These are phyloP conservation scores for Allium cepa DNA, from an alignment of 106 monocot genomes.

Conservation along the genomic window DNA sequence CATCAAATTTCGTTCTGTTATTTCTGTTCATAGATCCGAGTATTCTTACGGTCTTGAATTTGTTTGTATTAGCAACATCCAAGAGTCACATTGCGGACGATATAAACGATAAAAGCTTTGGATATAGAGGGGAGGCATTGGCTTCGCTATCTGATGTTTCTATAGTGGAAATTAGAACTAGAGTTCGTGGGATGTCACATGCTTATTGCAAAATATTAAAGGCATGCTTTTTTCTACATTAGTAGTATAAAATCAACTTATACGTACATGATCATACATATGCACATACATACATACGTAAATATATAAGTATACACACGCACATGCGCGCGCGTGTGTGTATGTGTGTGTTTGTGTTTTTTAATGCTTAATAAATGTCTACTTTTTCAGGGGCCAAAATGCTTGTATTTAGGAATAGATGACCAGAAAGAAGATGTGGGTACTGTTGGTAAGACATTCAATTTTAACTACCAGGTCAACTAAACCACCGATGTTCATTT, in stretches of 20 bases:
- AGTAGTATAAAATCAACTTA: background rate
- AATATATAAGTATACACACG: no score
- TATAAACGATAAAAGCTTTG: constrained; percentile 19
- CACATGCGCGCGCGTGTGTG: no score
- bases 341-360: no score
- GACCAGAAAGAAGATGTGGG: constrained; percentile 66
- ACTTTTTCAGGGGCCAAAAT: constrained; percentile 60
- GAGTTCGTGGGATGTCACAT: constrained; percentile 89
- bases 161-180: constrained; percentile 76
- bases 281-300: no score
- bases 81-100: constrained; percentile 28
- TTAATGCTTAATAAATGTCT: no score
- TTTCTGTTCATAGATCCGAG: no score
- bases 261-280: no score
- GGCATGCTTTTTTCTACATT: constrained; percentile 26
- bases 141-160: constrained; percentile 94
- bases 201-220: constrained; percentile 90
- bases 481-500: no score
- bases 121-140: constrained; percentile 76
- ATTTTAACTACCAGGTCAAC: no score
- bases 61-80: constrained; percentile 53
- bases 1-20: no score
- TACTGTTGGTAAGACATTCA: constrained; percentile 55
- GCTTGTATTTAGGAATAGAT: constrained; percentile 86
- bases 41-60: background rate